Conservation (phyloP, 208 protist genomes). For the Leishmania lainsoni region DNA sequence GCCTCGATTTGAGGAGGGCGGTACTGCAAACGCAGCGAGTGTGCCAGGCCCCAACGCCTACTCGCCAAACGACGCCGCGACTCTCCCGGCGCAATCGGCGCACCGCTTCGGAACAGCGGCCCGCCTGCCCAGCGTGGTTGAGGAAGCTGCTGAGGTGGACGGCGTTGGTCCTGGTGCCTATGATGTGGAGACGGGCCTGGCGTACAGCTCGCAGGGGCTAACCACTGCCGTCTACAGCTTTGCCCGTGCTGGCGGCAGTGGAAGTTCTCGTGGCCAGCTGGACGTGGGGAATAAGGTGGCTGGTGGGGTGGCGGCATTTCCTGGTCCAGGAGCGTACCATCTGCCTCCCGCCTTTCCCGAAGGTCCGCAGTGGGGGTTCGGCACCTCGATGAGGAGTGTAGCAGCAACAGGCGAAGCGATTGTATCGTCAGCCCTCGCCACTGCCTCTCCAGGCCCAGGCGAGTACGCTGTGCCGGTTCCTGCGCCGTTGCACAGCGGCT, state of each 20-base stretch:
- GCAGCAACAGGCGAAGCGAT: background rate
- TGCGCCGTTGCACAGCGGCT: slow-evolving; percentile 18
- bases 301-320: slow-evolving; percentile 4
- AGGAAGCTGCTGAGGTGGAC: background rate
- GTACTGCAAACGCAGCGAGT: background rate
- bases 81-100: slow-evolving; percentile 5
- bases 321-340: slow-evolving; percentile 52
- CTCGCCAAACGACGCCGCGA: slow-evolving; percentile 8
- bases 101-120: slow-evolving; percentile 27
- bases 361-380: slow-evolving; percentile 34
- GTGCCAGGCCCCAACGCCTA: slow-evolving; percentile 27
- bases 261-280: too few species aligned
- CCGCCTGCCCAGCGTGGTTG: background rate
- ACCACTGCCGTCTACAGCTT: slow-evolving; percentile 25
- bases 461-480: slow-evolving; percentile 15
- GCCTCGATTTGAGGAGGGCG: slow-evolving; percentile 7
- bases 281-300: background rate
- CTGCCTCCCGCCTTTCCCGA: slow-evolving; percentile 26
- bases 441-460: slow-evolving; percentile 17
- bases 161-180: slow-evolving; percentile 64
- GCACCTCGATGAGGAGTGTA: slow-evolving; percentile 5
- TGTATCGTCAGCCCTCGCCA: background rate
- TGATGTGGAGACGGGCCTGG: slow-evolving; percentile 15
- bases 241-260: slow-evolving; percentile 12
- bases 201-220: slow-evolving; percentile 17